Percentiles rank a stretch among this genome's conserved stretches.
These are phyloP conservation scores for Helotiales sp. DNA, from an alignment of 2,329 filamentous ascomycete genomes.

Conservation along the genomic window DNA sequence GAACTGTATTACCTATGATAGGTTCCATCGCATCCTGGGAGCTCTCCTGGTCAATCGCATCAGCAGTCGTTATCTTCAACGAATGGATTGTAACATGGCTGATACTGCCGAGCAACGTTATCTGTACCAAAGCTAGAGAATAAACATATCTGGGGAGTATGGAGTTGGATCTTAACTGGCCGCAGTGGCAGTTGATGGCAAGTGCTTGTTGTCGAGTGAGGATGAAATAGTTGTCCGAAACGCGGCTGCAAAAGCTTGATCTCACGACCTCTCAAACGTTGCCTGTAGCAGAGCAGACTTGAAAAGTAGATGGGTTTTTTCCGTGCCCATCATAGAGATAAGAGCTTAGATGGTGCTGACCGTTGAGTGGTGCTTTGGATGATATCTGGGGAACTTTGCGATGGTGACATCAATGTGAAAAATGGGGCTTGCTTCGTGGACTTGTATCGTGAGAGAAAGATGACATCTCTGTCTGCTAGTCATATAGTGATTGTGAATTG, in stretches of 20 bases:
- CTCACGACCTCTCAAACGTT: not conserved
- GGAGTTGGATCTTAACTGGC: constrained; percentile 3
- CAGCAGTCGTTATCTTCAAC: constrained; percentile 1
- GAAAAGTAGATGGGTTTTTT: not conserved
- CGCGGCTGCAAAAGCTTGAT: not conserved
- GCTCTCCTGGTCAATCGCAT: constrained; percentile 8
- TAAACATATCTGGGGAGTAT: constrained; percentile 3
- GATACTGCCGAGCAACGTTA: constrained; percentile 4
- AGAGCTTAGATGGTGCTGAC: not conserved
- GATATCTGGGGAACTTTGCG: not conserved
- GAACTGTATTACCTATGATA: not conserved
- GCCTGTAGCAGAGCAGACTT: not conserved
- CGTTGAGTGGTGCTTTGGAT: not conserved
- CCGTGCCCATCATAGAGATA: not conserved
- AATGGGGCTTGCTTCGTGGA: not conserved
- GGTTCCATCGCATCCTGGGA: not conserved
- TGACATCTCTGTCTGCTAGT: not conserved
- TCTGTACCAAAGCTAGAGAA: not conserved
- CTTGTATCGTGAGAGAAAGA: not conserved
- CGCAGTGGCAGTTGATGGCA: not conserved
- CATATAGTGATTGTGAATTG: not conserved
- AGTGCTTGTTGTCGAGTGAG: not conserved
- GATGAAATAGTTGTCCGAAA: constrained; percentile 6
- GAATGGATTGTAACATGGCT: constrained; percentile 10
- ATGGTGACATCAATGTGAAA: not conserved